Evolutionary conservation across 352 stramenopile species (phyloP), one percentile per base, ranked within the genome.

Genomic region (Phytopythium aichiense): DNA sequence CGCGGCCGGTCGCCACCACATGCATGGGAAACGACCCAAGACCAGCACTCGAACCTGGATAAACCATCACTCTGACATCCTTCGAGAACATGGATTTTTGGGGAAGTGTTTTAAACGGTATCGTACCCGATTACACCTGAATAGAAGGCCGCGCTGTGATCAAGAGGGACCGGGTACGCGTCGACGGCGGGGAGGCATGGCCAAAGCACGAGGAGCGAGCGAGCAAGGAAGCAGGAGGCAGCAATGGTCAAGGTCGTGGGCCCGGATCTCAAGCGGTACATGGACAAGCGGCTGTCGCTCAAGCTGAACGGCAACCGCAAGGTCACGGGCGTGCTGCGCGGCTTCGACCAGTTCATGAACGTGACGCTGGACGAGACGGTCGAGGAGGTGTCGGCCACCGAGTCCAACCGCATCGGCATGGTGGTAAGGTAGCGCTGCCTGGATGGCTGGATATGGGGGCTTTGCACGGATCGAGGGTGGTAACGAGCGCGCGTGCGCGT

Each of bases 311-410:
- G 91, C 46, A 98, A 98, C 74, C 84, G 95, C 63, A 97, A 97
- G 71, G 82, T 99, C 20, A 87, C 89, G 42, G 96, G 96, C 33
- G 88, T 95, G 50, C 73, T 99, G 55, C 86, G 94, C 22, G 96
- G 96, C 53, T 99, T 98, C 69, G 96, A 99, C 76, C 92, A 97
- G 71, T 99, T 98, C 75, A 94, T 99, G 73, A 98, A 99, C 83
- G 85, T 99, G 31, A 97, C 98, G 42, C 70, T 99, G 50, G 95
- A 99, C 60, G 89, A 98, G 62, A 92, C 92, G 12, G 76, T 96
- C 30, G 88, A 97, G 64, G 92, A 98, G 71, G 85, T 92, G 25
- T 92, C 86, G 33, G 76, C 81, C 61, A 95, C 80, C 12, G 88
- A 94, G 61, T 82, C 79, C 60, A 92, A 93, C 70, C 84, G 83